These are phyloP conservation scores for Poterioochromonas sp. DNA, from an alignment of 352 stramenopile species.

Conservation along the genomic window DNA sequence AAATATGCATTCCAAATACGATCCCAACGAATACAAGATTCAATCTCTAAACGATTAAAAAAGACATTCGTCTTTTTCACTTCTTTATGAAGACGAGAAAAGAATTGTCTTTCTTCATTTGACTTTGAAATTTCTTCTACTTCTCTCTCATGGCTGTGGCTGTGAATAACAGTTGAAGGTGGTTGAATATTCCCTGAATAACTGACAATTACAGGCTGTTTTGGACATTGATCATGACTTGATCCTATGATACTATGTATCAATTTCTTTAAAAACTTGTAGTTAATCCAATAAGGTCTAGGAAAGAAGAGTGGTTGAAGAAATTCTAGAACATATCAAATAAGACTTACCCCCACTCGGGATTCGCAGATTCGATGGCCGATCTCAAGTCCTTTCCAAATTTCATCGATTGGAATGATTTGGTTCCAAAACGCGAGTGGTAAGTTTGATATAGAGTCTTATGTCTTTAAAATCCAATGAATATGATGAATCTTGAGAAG, in stretches of 20 bases:
- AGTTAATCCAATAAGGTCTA: slow-evolving; percentile 43
- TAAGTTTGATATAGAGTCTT: too few species aligned
- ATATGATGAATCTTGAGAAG: too few species aligned
- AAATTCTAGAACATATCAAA: too few species aligned
- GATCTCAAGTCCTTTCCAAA: slow-evolving; percentile 39
- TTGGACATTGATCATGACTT: too few species aligned
- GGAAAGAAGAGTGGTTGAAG: not conserved
- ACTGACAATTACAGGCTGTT: not conserved
- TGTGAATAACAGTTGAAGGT: too few species aligned
- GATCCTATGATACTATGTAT: slow-evolving; percentile 17
- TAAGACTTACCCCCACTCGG: slow-evolving; percentile 38
- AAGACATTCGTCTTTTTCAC: slow-evolving; percentile 36
- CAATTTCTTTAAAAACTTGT: slow-evolving; percentile 44
- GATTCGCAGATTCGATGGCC: slow-evolving; percentile 37
- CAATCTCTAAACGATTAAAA: slow-evolving; percentile 4
- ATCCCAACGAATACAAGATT: not conserved
- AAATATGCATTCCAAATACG: not conserved
- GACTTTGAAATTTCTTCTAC: slow-evolving; percentile 39
- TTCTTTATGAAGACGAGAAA: slow-evolving; percentile 34
- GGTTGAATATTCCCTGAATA: too few species aligned
- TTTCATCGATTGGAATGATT: too few species aligned
- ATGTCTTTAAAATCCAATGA: too few species aligned
- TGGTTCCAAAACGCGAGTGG: too few species aligned
- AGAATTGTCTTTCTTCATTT: slow-evolving; percentile 15
- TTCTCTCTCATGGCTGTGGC: not conserved